A percentile compares a stretch with the other conserved stretches of the same genome.
Evolutionary conservation across 2,329 filamentous ascomycete genomes (phyloP).

Genomic region (Chrysoporthe austroafricana): DNA sequence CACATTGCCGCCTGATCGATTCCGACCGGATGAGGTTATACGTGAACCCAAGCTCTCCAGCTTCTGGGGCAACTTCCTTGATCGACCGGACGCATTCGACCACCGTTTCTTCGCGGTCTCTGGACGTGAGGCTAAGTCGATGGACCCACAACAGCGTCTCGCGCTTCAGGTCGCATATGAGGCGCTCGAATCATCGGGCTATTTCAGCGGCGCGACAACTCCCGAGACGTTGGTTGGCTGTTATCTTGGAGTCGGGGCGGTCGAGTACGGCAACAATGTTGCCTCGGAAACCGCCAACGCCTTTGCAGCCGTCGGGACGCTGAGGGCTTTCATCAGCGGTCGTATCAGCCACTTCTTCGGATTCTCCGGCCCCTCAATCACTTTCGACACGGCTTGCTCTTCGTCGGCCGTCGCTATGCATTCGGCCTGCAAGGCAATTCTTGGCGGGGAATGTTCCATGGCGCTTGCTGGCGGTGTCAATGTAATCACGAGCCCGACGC

Average conservation of each 20-base stretch:
- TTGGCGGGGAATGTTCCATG: conserved; percentile 35
- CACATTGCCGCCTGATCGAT: conserved; percentile 8
- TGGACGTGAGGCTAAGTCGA: conserved; percentile 35
- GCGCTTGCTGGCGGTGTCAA: conserved; percentile 39
- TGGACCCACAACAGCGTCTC: conserved; percentile 46
- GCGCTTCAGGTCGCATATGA: conserved; percentile 45
- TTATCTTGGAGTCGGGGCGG: conserved; percentile 38
- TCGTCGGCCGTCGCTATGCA: conserved; percentile 44
- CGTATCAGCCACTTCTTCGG: conserved; percentile 41
- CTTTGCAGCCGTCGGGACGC: conserved; percentile 34
- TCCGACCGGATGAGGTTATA: not conserved
- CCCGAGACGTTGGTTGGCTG: not conserved
- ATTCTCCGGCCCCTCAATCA: conserved; percentile 39
- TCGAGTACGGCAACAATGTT: conserved; percentile 47
- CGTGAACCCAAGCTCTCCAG: conserved; percentile 3
- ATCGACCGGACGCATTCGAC: not conserved
- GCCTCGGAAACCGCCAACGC: conserved; percentile 41
- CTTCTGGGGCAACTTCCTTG: conserved; percentile 9
- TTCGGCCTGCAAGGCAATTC: conserved; percentile 37
- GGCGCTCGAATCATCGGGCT: conserved; percentile 36
- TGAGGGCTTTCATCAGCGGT: conserved; percentile 35
- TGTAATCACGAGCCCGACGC: conserved; percentile 36
- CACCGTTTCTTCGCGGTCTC: not conserved
- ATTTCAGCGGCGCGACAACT: conserved; percentile 20
- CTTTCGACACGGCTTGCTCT: conserved; percentile 43